Evolutionary conservation across 176 grass and related monocot genomes (phyloP).

Genomic region (Guadua angustifolia): DNA sequence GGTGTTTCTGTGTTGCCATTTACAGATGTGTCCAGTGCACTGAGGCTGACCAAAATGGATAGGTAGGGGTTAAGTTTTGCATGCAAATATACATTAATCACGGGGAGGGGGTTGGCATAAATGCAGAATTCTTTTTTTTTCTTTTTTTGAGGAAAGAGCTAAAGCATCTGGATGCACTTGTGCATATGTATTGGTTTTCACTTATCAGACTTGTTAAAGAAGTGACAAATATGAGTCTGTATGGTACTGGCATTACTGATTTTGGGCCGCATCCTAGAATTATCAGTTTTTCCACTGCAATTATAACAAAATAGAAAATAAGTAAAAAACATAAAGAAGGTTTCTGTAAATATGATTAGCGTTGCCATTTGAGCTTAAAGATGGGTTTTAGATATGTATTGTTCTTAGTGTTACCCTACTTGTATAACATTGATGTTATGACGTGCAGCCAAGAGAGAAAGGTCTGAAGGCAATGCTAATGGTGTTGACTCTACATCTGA

Average conservation of each 20-base stretch:
- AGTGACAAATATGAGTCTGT: neutral
- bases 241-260: neutral
- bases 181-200: neutral
- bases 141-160: too few species aligned
- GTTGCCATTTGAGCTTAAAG: neutral
- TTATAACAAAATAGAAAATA: neutral
- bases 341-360: neutral
- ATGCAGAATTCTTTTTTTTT: neutral
- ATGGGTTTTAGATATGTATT: neutral
- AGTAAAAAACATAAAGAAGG: neutral
- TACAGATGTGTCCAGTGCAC: neutral
- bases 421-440: constrained; percentile 6
- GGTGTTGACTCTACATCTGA: constrained; percentile 40
- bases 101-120: neutral
- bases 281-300: neutral
- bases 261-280: neutral
- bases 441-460: constrained; percentile 63
- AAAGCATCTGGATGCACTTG: neutral
- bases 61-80: neutral
- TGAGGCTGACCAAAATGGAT: constrained; percentile 11
- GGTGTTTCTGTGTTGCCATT: neutral
- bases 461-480: constrained; percentile 41
- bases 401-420: neutral
- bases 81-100: constrained; percentile 11
- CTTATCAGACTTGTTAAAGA: neutral